Conservation (phyloP, 768 basidiomycete species). For the Mycena vulgaris region DNA sequence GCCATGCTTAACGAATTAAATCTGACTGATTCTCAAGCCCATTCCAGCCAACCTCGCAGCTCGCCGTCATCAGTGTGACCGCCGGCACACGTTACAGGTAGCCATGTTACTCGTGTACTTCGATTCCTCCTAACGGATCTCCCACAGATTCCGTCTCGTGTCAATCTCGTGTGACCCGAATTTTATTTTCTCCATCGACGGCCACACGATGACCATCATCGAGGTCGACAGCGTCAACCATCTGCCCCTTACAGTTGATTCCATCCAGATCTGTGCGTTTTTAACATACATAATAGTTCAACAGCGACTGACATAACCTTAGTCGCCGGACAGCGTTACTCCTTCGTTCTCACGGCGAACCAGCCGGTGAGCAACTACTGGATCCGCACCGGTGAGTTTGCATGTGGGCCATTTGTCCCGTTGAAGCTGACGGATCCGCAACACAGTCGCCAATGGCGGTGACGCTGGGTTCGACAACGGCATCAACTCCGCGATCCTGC, state of each 20-base stretch:
- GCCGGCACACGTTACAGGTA: constrained; percentile 47
- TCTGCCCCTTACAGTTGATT: constrained; percentile 42
- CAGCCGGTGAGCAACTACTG: constrained; percentile 62
- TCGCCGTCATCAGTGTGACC: constrained; percentile 53
- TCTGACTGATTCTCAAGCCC: background rate
- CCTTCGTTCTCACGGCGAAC: constrained; percentile 56
- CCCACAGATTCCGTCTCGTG: constrained; percentile 12
- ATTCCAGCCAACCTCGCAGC: constrained; percentile 38
- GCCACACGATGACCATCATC: constrained; percentile 52
- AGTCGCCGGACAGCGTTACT: constrained; percentile 54
- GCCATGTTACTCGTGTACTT: constrained; percentile 50
- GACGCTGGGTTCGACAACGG: constrained; percentile 48
- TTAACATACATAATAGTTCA: no score
- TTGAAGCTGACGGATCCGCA: no score
- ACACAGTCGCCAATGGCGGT: no score
- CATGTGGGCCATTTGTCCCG: no score
- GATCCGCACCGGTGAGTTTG: constrained; percentile 47
- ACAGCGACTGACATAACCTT: background rate
- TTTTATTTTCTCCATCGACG: constrained; percentile 40
- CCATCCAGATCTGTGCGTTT: constrained; percentile 27
- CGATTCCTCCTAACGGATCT: background rate
- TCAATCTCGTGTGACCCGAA: constrained; percentile 23
- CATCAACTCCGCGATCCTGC: constrained; percentile 56
- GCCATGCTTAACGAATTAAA: background rate
- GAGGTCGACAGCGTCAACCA: constrained; percentile 51